Evolutionary conservation across 768 basidiomycete genomes (phyloP), one percentile per base, ranked within the genome.

Genomic region (Russula compacta): DNA sequence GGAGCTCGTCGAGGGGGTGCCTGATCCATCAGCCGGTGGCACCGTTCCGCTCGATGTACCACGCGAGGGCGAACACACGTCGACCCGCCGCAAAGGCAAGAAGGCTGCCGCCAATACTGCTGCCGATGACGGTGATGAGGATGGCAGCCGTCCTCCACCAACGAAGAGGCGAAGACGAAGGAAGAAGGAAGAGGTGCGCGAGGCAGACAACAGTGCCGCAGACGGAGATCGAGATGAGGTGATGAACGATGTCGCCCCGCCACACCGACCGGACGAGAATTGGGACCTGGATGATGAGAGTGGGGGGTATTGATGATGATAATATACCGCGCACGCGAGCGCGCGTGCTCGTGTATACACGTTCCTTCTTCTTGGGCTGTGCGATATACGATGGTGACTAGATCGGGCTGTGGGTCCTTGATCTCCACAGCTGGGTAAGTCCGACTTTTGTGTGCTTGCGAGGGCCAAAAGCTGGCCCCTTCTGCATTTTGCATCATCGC

Each of bases 21-120:
- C 91, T 0, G 94, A 98, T 72, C 94, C 94, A 0, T 87, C 89
- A 4, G 84, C 84, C 19, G 89, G 90, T 11, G 89, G 87, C 2
- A 90, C 87, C 0, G 82, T 89, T 46, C 84, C 88, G 67, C 71
- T 90, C 21, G 85, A 87, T 55, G 77, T 78, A 6, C 86, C 87
- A 69, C 77, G 72, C 15, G 86, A 86, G 50, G 77, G 78, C 14
- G 87, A 87, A 67, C 77, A 73, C 21, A 73, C 76, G 7, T 35
- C 59, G 8, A 47, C 58, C 51, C 64, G 83, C 71, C 85, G 84
- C 73, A 86, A 82, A 76, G 69, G 79, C 73, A 83, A 83, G 65
- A 78, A 78, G 21, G 67, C 65, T 14, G 86, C 78, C 71, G 76
- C 76, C 52, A 75, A 79, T 43, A 77, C 75, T 5, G 77, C 75